A percentile compares a stretch with the other conserved stretches of the same genome.
These are phyloP conservation scores for Diaporthe citriasiana DNA, from an alignment of 2,329 filamentous ascomycete species.

Conservation along the genomic window DNA sequence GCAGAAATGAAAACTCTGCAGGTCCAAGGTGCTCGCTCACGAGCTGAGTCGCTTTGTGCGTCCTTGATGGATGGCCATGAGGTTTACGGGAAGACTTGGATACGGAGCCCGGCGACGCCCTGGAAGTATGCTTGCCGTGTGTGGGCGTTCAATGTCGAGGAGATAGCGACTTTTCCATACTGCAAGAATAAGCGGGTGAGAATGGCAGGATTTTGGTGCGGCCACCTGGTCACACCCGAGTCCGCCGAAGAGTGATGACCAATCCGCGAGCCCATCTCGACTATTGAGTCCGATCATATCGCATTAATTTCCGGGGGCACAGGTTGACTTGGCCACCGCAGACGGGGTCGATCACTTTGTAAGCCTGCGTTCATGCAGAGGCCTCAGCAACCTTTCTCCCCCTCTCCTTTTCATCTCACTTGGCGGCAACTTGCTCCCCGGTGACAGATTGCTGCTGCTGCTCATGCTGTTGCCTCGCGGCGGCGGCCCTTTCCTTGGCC, in stretches of 20 bases:
- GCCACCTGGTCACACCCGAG: slow-evolving; percentile 16
- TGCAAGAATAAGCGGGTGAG: slow-evolving; percentile 28
- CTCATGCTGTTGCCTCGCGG: slow-evolving; percentile 48
- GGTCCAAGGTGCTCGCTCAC: not conserved
- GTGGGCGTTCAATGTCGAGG: not conserved
- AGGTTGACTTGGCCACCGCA: slow-evolving; percentile 1
- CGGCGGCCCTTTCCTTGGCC: slow-evolving; percentile 60
- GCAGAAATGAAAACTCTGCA: not conserved
- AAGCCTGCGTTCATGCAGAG: not conserved
- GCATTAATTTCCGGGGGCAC: not conserved
- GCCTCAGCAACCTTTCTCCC: not conserved
- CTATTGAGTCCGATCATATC: slow-evolving; percentile 30
- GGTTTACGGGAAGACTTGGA: not conserved
- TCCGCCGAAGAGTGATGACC: not conserved
- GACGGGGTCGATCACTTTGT: not conserved
- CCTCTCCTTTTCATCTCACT: slow-evolving; percentile 12
- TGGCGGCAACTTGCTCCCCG: slow-evolving; percentile 24
- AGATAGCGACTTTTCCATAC: not conserved
- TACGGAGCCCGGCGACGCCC: slow-evolving; percentile 19
- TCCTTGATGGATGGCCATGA: not conserved
- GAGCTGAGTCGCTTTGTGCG: slow-evolving; percentile 3
- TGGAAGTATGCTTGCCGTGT: not conserved
- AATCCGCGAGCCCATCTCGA: slow-evolving; percentile 1
- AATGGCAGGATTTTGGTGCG: slow-evolving; percentile 13
- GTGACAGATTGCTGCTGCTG: slow-evolving; percentile 5